Conservation (phyloP, 306 rosid species). For the Ormosia emarginata region DNA sequence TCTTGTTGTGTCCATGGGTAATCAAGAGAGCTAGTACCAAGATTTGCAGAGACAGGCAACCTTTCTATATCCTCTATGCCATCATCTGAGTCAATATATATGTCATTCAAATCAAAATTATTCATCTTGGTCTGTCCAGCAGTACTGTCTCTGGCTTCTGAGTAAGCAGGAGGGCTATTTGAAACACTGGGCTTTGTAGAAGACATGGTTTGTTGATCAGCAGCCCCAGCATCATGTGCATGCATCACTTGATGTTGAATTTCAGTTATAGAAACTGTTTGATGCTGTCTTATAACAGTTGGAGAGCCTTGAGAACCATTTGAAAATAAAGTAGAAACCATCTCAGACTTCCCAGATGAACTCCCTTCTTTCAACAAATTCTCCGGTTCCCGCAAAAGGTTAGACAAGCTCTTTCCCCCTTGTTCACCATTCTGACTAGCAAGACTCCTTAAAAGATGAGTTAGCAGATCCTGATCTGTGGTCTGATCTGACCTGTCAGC, state of each 20-base stretch:
- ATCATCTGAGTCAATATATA: conserved; percentile 61
- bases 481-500: conserved; percentile 50
- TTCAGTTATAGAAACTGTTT: conserved; percentile 22
- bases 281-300: conserved; percentile 19
- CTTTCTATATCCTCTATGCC: conserved; percentile 46
- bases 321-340: conserved; percentile 28
- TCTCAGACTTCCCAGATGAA: conserved; percentile 30
- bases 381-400: conserved; percentile 35
- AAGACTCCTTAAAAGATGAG: conserved; percentile 52
- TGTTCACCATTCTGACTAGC: conserved; percentile 35
- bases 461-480: conserved; percentile 52
- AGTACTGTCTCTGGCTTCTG: conserved; percentile 44
- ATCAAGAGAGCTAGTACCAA: too few relatives aligned
- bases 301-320: conserved; percentile 36
- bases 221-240: conserved; percentile 27
- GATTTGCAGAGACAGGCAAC: conserved; percentile 4
- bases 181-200: conserved; percentile 27
- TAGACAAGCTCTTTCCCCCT: conserved; percentile 32
- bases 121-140: conserved; percentile 44
- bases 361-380: conserved; percentile 31
- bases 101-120: conserved; percentile 61
- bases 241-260: conserved; percentile 22
- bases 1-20: conserved; percentile 43
- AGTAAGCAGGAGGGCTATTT: conserved; percentile 41
- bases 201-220: conserved; percentile 26